A percentile compares a stretch with the other conserved stretches of the same genome.
phyloP scores from a whole-genome alignment of 352 stramenopile genomes.

The Globisporangium canariense region DNA sequence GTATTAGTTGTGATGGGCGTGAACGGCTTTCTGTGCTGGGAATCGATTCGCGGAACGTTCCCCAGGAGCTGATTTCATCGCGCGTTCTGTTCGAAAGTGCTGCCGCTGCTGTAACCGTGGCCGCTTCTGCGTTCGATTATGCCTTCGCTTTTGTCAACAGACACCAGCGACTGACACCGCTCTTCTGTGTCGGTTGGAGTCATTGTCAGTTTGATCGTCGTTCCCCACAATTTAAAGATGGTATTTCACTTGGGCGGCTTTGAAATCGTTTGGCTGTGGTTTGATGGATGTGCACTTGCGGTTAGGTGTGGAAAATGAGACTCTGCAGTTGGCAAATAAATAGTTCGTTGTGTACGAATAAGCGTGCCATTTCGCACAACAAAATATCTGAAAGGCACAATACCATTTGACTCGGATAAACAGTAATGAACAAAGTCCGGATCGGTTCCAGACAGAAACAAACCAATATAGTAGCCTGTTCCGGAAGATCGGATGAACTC shows the following conservation, averaged over 20 bases:
- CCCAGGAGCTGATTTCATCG: no score
- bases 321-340: neutral
- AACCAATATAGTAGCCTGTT: constrained; percentile 1
- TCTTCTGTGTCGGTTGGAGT: neutral
- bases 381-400: neutral
- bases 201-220: neutral
- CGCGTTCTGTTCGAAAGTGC: no score
- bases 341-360: neutral
- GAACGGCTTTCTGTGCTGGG: no score
- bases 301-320: neutral
- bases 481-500: neutral
- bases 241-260: neutral
- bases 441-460: constrained; percentile 5
- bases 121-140: no score
- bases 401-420: no score
- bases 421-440: constrained; percentile 1
- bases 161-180: neutral
- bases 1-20: no score
- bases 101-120: no score
- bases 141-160: neutral
- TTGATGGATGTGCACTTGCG: neutral
- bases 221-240: neutral
- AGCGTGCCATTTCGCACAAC: neutral
- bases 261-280: neutral
- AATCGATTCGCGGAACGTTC: no score